Evolutionary conservation across 73 alveolate species (phyloP), one percentile per base, ranked within the genome.

Genomic region (Durusdinium trenchii): DNA sequence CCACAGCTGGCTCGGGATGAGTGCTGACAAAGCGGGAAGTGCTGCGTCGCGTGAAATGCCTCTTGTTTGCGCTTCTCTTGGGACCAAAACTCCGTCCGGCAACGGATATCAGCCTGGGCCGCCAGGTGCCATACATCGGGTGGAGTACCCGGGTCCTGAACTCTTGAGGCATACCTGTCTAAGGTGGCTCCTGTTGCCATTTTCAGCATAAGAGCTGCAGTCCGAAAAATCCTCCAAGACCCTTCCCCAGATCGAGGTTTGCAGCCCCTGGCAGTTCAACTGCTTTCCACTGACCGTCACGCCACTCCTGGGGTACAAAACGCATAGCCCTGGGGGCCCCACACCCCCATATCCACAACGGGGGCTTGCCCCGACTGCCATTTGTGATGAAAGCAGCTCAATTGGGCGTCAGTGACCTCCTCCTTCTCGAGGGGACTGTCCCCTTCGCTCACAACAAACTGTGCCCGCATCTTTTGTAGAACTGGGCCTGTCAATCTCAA

Each of bases 341-440:
- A 67, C 10, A 47, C 86, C 35, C 96, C 96, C 96, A 90, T 90
- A 57, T 90, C 96, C 26, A 90, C 76, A 16, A 90, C 64, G 3
- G 96, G 96, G 1, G 76, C 75, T 46, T 32, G 47, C 3, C 96
- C 96, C 3, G 3, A 23, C 6, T 30, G 23, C 2, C 60, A 48
- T 43, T 87, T 61, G 30, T 62, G 85, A 0, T 67, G 57, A 43
- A 91, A 38, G 3, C 76, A 64, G 36, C 87, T 62, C 57, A 91
- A 28, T 38, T 91, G 98, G 0, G 98, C 89, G n/a, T 91, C 98
- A 4, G 98, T 67, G 57, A 89, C 96, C n/a, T 89, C 96, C 38
- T 89, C 96, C 54, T 67, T 89, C 50, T 89, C 96, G 12, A 89
- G 42, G 20, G 86, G 96, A 1, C 52, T 40, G 42, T 89, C 86